Evolutionary conservation across 129 eudicot genomes (phyloP), one percentile per base, ranked within the genome.

Genomic region (Tanacetum coccineum): DNA sequence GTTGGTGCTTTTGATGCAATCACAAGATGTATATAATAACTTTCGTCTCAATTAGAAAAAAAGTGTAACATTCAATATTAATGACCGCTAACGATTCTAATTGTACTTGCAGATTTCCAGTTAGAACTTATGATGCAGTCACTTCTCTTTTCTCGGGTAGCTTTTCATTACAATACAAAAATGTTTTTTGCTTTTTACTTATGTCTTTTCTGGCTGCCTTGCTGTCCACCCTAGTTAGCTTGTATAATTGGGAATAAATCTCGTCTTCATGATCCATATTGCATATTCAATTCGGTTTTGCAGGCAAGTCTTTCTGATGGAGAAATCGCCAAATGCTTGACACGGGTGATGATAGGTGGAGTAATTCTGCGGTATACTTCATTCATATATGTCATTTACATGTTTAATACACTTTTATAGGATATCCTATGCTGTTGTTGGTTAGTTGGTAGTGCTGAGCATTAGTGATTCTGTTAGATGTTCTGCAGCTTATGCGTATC

Each of bases 91-190:
- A 79, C 52, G 59, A 50, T 59, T 70, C 63, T 59, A 42, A 28
- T 73, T 58, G 68, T 76, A 55, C 72, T 58, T 89, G 88, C 96
- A 93, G 99, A 84, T 40, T 93, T 93, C 75, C 95, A 79, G 87
- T 90, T 93, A 62, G 99, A 93, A 59, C 95, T 93, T 72, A 55
- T 93, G 78, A 87, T 93, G 95, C 99, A 93, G 68, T 93, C 96
- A 55, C 93, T 89, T 59, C 64, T 74, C 77, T 89, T 93, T 81
- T 86, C 99, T 65, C 89, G 96, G 88, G 99, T 93, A 89, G 45
- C 52, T 65, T 72, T 67, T 51, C 19, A 26, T 42, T 59, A 46
- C 55, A 53, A 56, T 36, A 54, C 46, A 40, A 13, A 49, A 2
- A 44, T 36, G 8, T 36, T 10, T 39, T 15, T 70, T 26, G 13